Conservation (phyloP, 352 stramenopile species). For the Pilasporangium apinafurcum region DNA sequence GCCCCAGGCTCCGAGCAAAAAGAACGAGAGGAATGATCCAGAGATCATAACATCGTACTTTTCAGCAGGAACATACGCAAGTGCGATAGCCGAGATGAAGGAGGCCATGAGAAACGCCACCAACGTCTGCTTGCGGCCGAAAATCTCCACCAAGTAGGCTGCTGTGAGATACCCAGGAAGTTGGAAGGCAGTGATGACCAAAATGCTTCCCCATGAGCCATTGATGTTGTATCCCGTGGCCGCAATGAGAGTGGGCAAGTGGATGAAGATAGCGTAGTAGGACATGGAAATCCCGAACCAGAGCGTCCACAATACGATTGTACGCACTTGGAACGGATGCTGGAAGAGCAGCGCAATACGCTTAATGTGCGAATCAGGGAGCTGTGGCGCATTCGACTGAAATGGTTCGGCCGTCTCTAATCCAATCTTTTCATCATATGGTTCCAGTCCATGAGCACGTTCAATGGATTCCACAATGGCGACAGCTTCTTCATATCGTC, state of each 20-base stretch:
- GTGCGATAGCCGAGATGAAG: constrained; percentile 41
- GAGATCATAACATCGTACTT: constrained; percentile 34
- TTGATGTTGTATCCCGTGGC: constrained; percentile 63
- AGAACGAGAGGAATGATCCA: constrained; percentile 54
- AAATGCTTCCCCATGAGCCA: constrained; percentile 33
- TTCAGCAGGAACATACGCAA: constrained; percentile 50
- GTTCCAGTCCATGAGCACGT: constrained; percentile 28
- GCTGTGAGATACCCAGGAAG: constrained; percentile 55
- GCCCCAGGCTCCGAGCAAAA: constrained; percentile 61
- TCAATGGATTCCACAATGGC: constrained; percentile 55
- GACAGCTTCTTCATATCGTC: constrained; percentile 49
- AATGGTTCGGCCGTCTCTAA: constrained; percentile 12
- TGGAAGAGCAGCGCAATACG: constrained; percentile 51
- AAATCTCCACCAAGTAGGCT: constrained; percentile 38
- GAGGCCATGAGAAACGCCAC: constrained; percentile 39
- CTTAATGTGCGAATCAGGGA: constrained; percentile 40
- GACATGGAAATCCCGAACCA: constrained; percentile 68
- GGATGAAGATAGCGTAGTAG: constrained; percentile 69
- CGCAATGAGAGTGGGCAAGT: constrained; percentile 41
- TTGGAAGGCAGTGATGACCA: constrained; percentile 61
- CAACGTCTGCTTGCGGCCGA: constrained; percentile 49
- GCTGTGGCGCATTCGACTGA: constrained; percentile 4
- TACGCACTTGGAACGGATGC: constrained; percentile 40
- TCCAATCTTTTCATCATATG: constrained; percentile 32
- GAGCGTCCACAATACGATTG: constrained; percentile 54